These are phyloP conservation scores for Candida morakotiae DNA, from an alignment of 805 yeast genomes.

Conservation along the genomic window DNA sequence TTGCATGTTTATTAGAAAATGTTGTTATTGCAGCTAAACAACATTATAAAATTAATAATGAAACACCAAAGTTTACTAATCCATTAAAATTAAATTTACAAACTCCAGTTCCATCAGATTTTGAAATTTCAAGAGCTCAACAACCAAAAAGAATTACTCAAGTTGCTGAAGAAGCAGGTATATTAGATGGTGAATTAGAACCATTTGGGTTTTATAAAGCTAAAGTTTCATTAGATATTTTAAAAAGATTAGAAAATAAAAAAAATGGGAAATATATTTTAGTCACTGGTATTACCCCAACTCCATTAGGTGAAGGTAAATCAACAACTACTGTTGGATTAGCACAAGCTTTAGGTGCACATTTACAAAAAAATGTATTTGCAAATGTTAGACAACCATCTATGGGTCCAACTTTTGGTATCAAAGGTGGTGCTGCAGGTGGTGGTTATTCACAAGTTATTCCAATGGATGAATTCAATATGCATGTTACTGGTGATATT, in stretches of 20 bases:
- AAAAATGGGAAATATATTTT: conserved; percentile 69
- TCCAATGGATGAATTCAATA: conserved; percentile 85
- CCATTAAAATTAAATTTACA: conserved; percentile 55
- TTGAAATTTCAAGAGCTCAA: conserved; percentile 73
- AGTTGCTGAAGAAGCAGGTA: conserved; percentile 67
- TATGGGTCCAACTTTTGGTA: conserved; percentile 87
- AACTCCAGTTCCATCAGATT: conserved; percentile 77
- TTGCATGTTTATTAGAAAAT: conserved; percentile 73
- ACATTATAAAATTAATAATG: conserved; percentile 35
- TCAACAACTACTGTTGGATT: conserved; percentile 81
- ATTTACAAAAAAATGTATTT: conserved; percentile 60
- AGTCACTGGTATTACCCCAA: conserved; percentile 83
- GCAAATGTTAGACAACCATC: conserved; percentile 87
- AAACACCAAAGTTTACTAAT: conserved; percentile 41
- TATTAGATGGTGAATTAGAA: conserved; percentile 64
- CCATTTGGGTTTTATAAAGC: conserved; percentile 76
- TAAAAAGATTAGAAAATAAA: conserved; percentile 56
- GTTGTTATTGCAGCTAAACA: conserved; percentile 66
- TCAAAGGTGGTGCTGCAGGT: conserved; percentile 89
- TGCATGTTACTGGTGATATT: conserved; percentile 83
- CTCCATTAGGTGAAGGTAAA: conserved; percentile 84
- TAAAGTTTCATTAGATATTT: conserved; percentile 61
- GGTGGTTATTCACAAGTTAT: conserved; percentile 86
- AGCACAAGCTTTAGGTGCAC: conserved; percentile 79
- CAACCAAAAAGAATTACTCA: conserved; percentile 65